phyloP scores from a whole-genome alignment of 148 eudicot species.

The Vaccinium corymbosum region DNA sequence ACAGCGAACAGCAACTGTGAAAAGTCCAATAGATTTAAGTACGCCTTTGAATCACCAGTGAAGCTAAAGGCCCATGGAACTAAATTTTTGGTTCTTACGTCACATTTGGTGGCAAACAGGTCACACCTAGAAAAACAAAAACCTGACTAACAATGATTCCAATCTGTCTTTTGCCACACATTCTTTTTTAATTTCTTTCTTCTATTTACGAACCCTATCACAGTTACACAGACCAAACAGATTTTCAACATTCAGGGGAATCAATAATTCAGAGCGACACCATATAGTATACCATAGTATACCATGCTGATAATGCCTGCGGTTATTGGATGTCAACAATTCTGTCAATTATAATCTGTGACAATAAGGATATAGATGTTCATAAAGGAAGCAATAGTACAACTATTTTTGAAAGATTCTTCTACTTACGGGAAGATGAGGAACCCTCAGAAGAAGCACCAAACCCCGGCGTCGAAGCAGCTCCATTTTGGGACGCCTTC shows the following conservation, averaged over 20 bases:
- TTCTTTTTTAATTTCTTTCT: neutral
- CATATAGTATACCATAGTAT: neutral
- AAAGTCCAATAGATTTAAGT: neutral
- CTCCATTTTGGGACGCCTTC: constrained; percentile 75
- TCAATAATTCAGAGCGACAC: neutral
- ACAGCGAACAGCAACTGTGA: neutral
- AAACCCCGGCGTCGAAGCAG: constrained; percentile 34
- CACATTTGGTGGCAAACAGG: neutral
- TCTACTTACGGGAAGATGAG: constrained; percentile 37
- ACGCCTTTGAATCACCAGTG: neutral
- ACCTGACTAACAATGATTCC: neutral
- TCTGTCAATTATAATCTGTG: neutral
- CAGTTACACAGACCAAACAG: neutral
- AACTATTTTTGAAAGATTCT: neutral
- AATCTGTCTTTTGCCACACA: neutral
- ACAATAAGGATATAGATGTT: neutral
- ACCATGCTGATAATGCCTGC: neutral
- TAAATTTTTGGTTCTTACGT: neutral
- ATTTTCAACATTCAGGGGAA: neutral
- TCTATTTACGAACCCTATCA: neutral
- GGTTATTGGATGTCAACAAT: neutral
- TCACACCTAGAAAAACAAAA: too few relatives aligned
- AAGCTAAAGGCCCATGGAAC: neutral
- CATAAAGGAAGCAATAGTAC: neutral
- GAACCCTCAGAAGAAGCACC: constrained; percentile 41